A percentile compares a stretch with the other conserved stretches of the same genome.
phyloP scores from a whole-genome alignment of 2,329 filamentous ascomycete genomes.

The Aureobasidium sp. region DNA sequence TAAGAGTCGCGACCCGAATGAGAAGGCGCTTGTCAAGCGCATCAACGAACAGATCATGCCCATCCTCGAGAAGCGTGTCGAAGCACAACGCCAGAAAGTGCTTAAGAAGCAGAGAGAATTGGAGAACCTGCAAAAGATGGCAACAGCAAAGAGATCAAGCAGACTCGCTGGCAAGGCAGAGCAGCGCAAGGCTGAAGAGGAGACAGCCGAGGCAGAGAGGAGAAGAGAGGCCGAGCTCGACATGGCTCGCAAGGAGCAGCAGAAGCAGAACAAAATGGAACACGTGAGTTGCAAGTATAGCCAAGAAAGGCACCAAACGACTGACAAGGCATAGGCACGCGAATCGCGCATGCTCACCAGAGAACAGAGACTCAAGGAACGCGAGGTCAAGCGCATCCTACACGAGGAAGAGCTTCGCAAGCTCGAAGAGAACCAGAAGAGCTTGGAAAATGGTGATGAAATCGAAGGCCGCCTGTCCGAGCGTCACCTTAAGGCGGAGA shows the following conservation, averaged over 20 bases:
- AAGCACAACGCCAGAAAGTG: slow-evolving; percentile 60
- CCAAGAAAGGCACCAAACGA: not conserved
- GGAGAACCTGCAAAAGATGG: slow-evolving; percentile 73
- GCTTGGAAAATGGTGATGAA: slow-evolving; percentile 30
- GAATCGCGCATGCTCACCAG: slow-evolving; percentile 74
- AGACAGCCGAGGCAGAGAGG: slow-evolving; percentile 60
- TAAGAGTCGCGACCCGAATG: slow-evolving; percentile 74
- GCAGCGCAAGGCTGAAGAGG: slow-evolving; percentile 65
- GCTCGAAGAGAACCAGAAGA: slow-evolving; percentile 67
- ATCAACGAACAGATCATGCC: slow-evolving; percentile 74
- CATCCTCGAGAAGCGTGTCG: slow-evolving; percentile 68
- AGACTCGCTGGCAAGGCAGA: slow-evolving; percentile 77
- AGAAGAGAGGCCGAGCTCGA: slow-evolving; percentile 57
- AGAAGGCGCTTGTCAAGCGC: slow-evolving; percentile 65
- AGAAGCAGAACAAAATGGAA: slow-evolving; percentile 56
- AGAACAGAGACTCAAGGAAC: slow-evolving; percentile 77
- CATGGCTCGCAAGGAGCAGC: slow-evolving; percentile 52
- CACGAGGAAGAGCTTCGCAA: slow-evolving; percentile 77
- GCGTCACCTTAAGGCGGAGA: slow-evolving; percentile 70
- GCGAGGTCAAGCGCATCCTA: slow-evolving; percentile 71
- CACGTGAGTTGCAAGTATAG: slow-evolving; percentile 34
- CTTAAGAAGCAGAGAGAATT: slow-evolving; percentile 73
- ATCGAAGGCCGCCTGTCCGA: slow-evolving; percentile 55
- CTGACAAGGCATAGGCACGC: slow-evolving; percentile 49
- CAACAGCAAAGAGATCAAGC: slow-evolving; percentile 89